Conservation (phyloP, 1,284 basidiomycete genomes). For the Ganoderma leucocontextum region DNA sequence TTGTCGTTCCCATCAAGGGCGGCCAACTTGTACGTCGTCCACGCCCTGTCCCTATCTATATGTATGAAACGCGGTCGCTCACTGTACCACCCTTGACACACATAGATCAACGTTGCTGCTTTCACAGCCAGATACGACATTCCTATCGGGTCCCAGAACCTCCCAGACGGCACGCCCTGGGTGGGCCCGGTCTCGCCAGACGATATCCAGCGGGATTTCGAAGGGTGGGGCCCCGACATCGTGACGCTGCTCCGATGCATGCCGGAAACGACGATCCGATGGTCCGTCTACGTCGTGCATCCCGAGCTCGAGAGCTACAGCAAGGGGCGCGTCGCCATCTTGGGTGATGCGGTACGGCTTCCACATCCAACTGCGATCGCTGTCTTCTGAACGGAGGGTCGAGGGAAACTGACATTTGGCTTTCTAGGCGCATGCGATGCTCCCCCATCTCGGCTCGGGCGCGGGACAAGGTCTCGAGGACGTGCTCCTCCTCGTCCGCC, state of each 20-base stretch:
- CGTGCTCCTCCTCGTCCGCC: slow-evolving; percentile 57
- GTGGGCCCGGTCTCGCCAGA: slow-evolving; percentile 51
- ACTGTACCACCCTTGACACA: not conserved
- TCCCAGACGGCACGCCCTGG: slow-evolving; percentile 53
- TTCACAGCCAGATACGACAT: slow-evolving; percentile 53
- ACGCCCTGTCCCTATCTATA: not conserved
- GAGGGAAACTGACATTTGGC: not conserved
- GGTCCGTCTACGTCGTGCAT: slow-evolving; percentile 63
- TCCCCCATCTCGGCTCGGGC: slow-evolving; percentile 67
- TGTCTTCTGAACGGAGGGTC: too few species aligned
- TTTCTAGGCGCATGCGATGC: slow-evolving; percentile 62
- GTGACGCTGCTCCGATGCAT: slow-evolving; percentile 54
- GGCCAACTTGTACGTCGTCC: slow-evolving; percentile 47
- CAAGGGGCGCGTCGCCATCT: slow-evolving; percentile 56
- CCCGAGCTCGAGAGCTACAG: slow-evolving; percentile 58
- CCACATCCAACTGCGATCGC: not conserved
- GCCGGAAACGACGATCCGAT: slow-evolving; percentile 57
- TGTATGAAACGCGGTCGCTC: not conserved
- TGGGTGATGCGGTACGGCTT: slow-evolving; percentile 63
- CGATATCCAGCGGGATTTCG: slow-evolving; percentile 55
- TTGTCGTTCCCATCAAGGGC: slow-evolving; percentile 62
- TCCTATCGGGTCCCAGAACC: slow-evolving; percentile 46
- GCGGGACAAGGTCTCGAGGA: slow-evolving; percentile 73
- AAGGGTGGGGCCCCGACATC: slow-evolving; percentile 59
- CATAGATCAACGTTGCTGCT: slow-evolving; percentile 61